Percentiles rank a stretch among this genome's conserved stretches.
Evolutionary conservation across 192 early-diverging fungal species (phyloP).

Genomic region (Backusella sp.): DNA sequence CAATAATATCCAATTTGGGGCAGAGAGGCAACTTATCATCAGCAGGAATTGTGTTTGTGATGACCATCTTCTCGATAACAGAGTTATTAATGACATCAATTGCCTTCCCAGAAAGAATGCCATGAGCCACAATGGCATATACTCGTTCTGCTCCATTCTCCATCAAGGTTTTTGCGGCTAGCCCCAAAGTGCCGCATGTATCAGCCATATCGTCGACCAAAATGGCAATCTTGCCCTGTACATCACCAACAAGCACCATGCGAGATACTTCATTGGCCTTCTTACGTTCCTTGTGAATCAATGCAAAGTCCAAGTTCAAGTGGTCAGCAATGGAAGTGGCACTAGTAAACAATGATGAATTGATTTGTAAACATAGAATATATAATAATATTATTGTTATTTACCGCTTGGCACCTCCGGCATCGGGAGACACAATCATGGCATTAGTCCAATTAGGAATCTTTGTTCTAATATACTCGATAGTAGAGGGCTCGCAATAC

Average conservation of each 20-base stretch:
- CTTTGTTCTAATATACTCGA: conserved; percentile 79
- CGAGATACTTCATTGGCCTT: conserved; percentile 85
- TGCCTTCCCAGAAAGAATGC: conserved; percentile 89
- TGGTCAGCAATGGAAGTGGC: conserved; percentile 93
- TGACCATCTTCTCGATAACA: conserved; percentile 68
- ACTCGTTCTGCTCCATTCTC: conserved; percentile 89
- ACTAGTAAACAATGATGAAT: conserved; percentile 39
- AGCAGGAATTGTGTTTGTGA: conserved; percentile 82
- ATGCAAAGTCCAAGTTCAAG: conserved; percentile 89
- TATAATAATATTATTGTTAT: conserved; percentile 3
- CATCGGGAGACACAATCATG: conserved; percentile 92
- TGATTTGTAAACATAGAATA: not conserved
- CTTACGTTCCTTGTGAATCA: conserved; percentile 97
- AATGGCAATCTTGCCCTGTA: conserved; percentile 85
- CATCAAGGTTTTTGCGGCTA: conserved; percentile 84
- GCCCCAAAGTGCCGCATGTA: conserved; percentile 86
- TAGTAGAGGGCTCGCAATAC: conserved; percentile 84
- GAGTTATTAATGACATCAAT: conserved; percentile 83
- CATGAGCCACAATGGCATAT: conserved; percentile 95
- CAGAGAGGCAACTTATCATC: conserved; percentile 72
- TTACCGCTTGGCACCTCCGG: conserved; percentile 91
- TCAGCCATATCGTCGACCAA: conserved; percentile 98
- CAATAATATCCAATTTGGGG: conserved; percentile 79
- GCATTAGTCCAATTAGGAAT: conserved; percentile 68
- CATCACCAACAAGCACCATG: conserved; percentile 96